Evolutionary conservation across 2,329 filamentous ascomycete genomes (phyloP), one percentile per base, ranked within the genome.

Genomic region (Ceratocystis smalleyi): DNA sequence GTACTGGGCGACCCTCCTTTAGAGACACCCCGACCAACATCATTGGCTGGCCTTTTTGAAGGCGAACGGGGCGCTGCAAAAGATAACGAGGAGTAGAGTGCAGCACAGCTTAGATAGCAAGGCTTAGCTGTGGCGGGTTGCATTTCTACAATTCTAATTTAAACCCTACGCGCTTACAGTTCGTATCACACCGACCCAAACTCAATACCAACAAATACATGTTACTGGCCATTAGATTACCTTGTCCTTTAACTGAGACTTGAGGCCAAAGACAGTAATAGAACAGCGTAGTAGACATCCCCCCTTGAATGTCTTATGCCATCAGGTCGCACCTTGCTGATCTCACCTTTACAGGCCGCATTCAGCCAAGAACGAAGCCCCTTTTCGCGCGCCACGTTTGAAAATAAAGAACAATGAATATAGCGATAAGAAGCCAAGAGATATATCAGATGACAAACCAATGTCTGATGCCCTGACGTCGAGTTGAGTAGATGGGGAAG

Each of bases 141-240:
- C 35, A 40, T 40, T 40, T 40, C 35, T 40, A 12, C 12, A 40
- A 12, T 40, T 15, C 35, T 27, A 51, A 51, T 27, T 15, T 51
- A 51, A 40, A 51, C 47, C 47, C 47, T 27, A 51, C 7, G 15
- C 19, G 22, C 24, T 12, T 17, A 47, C 45, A 15, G 78, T 57
- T 72, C 27, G 19, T 30, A 32, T 32, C 32, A 55, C 51, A 30
- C 7, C 8, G 30, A 27, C 10, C 3, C 3, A 10, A 51, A 27
- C 22, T 51, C 47, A 24, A 10, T 24, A 51, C 47, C 24, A 51
- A n/a, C 19, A 51, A 15, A 27, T 12, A 24, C 47, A 10, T 35
- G 5, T 17, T 1, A 35, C 27, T 57, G 24, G 35, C 3, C 8
- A 8, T 57, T n/a, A 35, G 24, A 57, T 32, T 17, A 8, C 27